Base-by-base conservation (phyloP, 306 rosid genomes). In the Gleditsia sinensis region DNA sequence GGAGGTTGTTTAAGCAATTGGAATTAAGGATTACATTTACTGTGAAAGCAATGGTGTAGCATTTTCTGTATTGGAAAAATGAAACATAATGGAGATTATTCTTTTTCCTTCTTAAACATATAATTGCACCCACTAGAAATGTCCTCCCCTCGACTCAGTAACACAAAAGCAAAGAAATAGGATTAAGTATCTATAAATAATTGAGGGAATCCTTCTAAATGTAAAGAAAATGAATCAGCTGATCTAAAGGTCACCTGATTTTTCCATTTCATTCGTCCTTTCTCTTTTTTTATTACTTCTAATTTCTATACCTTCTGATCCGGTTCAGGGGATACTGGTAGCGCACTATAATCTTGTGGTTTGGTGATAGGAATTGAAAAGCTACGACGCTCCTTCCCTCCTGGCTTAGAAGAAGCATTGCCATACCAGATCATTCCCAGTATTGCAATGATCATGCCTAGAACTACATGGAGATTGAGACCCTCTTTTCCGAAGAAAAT, bases 401-500 rank as follows among this genome's bases (percentile, higher is more conserved):
- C 97, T 4, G 97, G 95, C 79, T 89, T 89, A 19, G 97, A 83
- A 39, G 97, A 91, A 75, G 97, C 95, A 37, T 91, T 91, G 60
- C 95, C 97, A n/a, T 91, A 91, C 97, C 97, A 91, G 51, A 91
- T 0, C 97, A 91, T 91, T 72, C 97, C 97, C 32, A 61, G 25
- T 34, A 91, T 90, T 25, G 97, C 97, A 28, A 91, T 71, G 55
- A 74, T 19, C 97, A 91, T 91, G 74, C 97, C 97, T 7, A 89
- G 32, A 65, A 91, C 80, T 43, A 91, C 97, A 24, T 91, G 97
- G 2, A 81, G 81, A 72, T 89, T 91, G 77, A 91, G 93, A 67
- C 97, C 97, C 79, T 91, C 97, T 80, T 89, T 91, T 19, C 97
- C 97, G 39, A 91, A 91, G 83, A 91, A 89, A 27, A 91, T 85